A percentile compares a stretch with the other conserved stretches of the same genome.
phyloP scores from a whole-genome alignment of 2,329 filamentous ascomycete species.

The Pyrenochaeta sp. region DNA sequence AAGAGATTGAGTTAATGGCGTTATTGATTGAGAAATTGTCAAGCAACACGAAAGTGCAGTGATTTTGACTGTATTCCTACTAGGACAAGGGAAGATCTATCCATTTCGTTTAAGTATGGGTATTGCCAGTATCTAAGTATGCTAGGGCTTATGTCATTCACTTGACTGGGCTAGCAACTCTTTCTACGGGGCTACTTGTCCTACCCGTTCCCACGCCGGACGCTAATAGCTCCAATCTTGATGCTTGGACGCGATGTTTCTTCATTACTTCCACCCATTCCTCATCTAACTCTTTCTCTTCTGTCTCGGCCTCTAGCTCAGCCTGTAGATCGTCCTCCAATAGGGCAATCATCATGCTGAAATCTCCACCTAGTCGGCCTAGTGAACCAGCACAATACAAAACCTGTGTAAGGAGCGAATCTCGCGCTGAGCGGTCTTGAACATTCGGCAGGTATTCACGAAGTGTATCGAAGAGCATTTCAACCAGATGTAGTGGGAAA shows the following conservation, averaged over 20 bases:
- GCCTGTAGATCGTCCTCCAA: slow-evolving; percentile 56
- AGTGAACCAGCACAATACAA: slow-evolving; percentile 92
- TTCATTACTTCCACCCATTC: slow-evolving; percentile 92
- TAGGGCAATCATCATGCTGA: slow-evolving; percentile 82
- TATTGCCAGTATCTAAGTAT: not conserved
- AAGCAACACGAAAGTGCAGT: too few species aligned
- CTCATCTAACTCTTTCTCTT: slow-evolving; percentile 53
- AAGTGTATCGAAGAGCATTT: slow-evolving; percentile 80
- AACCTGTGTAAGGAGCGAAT: slow-evolving; percentile 90
- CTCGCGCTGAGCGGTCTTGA: slow-evolving; percentile 78
- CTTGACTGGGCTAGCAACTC: not conserved
- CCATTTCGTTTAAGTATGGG: too few species aligned
- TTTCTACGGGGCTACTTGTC: slow-evolving; percentile 20
- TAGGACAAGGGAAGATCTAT: too few species aligned
- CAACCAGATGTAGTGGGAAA: slow-evolving; percentile 84
- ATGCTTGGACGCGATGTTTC: slow-evolving; percentile 85
- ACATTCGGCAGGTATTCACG: slow-evolving; percentile 81
- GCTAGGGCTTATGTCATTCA: not conserved
- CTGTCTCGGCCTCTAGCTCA: slow-evolving; percentile 54
- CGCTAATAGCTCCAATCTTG: slow-evolving; percentile 70
- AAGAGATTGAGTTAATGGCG: too few species aligned
- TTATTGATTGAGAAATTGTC: too few species aligned
- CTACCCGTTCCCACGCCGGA: slow-evolving; percentile 52
- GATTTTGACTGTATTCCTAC: too few species aligned
- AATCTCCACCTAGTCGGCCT: slow-evolving; percentile 89